Base-by-base conservation (phyloP, 495 filamentous ascomycete species). In the Penicillium alfredii region DNA sequence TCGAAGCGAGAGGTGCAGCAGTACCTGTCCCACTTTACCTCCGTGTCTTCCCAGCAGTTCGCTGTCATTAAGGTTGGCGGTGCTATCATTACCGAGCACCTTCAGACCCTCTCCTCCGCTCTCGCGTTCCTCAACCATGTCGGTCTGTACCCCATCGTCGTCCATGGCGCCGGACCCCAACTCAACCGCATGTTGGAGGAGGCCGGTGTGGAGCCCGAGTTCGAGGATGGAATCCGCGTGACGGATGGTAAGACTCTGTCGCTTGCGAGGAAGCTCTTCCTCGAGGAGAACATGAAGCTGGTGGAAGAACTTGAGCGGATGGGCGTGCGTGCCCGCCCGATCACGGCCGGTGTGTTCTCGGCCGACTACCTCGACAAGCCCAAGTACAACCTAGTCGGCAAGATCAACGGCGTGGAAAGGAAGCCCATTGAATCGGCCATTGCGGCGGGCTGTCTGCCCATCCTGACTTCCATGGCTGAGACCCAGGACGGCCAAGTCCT, bases 21-120 rank as follows among this genome's bases (percentile, higher is more conserved):
- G 57, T 97, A 98, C 67, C 81, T 97, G 35, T 93, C 90, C 32
- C 89, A 96, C 57, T 98, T 98, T 73, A 92, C 82, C 38, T 95
- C 89, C 21, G 92, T 96, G 30, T 93, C 90, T 14, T 94, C 86
- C 4, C 90, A 96, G 71, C 88, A 94, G 55, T 98, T 98, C 62
- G 92, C 92, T 49, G 92, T 98, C 33, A 96, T 98, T 63, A 98
- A 98, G 72, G 93, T 98, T 34, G 92, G 92, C 14, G 92, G 92
- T 33, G 92, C 93, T 33, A 97, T 97, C 51, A 81, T 98, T 49
- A 95, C 90, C 41, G 90, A 97, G 60, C 86, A 94, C 66, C 73
- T 94, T 34, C 82, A 94, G 58, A 84, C 84, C 28, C 74, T 98
- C 33, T 92, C 87, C 46, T 84, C 82, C 22, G 85, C 85, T 6